Evolutionary conservation across 1,139 yeast species (phyloP).

Genomic region (Hansenula anomala): DNA sequence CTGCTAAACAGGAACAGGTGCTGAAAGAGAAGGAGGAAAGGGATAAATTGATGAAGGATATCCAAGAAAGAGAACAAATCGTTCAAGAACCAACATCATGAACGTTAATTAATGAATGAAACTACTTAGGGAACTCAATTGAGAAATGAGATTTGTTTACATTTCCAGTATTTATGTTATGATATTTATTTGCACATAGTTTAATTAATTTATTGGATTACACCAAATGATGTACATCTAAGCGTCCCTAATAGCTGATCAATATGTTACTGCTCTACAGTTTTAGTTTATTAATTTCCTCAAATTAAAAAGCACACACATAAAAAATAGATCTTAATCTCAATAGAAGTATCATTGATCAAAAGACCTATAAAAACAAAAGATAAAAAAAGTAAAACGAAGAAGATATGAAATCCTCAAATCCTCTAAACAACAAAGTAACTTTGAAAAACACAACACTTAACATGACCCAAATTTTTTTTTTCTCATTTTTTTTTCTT

Average conservation of each 20-base stretch:
- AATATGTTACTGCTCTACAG: no score
- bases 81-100: constrained; percentile 20
- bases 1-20: background rate
- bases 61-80: constrained; percentile 17
- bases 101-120: background rate
- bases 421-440: no score
- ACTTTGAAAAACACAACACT: background rate
- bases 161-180: no score
- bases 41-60: constrained; percentile 9
- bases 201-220: no score
- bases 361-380: background rate
- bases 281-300: background rate
- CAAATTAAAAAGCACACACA: constrained; percentile 1
- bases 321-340: background rate
- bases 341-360: background rate
- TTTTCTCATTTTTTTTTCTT: no score
- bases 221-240: no score
- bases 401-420: background rate
- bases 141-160: no score
- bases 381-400: background rate
- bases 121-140: no score
- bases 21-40: constrained; percentile 8
- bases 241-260: no score
- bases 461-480: background rate
- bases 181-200: no score